Evolutionary conservation across 2,329 filamentous ascomycete species (phyloP), one percentile per base, ranked within the genome.

Genomic region (Diaporthe batatas): DNA sequence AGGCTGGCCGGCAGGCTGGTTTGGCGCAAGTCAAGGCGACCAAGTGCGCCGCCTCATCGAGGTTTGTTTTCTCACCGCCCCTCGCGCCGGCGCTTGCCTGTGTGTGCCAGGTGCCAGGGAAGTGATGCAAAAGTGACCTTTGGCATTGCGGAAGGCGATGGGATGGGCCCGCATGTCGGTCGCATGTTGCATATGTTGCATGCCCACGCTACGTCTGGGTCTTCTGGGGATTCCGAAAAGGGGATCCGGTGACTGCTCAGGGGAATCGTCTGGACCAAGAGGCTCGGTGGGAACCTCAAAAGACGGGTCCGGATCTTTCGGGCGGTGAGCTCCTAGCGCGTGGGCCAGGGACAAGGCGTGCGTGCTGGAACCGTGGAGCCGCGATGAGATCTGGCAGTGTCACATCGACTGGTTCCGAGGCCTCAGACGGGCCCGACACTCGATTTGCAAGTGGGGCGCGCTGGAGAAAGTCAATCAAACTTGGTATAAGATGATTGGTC

Each of bases 401-500:
- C 55, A 53, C 55, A 39, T 59, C 32, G 39, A 39, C 54, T 58
- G 68, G 68, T 59, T 36, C 44, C 58, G 32, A 59, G 3, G 29
- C 54, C 68, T 47, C 12, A 18, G n/a, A 18, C 2, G 47, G 44
- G 23, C 2, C 32, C 21, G 55, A 62, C 68, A 70, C 44, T 53
- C 68, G 49, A 57, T 54, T 62, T 49, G 55, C 68, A 51, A 62
- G 23, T 62, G 34, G 44, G 23, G 0, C 68, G 47, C 54, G 68
- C 54, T 51, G 29, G 44, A 58, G 44, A 58, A 39, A 53, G 55
- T 53, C 55, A 53, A 59, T 49, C 67, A 69, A 69, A 69, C 21
- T 62, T 62, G 68, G 68, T 70, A 34, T 70, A 70, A 70, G 68
- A 70, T 49, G 44, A 70, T 70, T 70, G 68, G 68, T 32, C 68